Evolutionary conservation across 208 protist species (phyloP).

Genomic region (Leishmania major): DNA sequence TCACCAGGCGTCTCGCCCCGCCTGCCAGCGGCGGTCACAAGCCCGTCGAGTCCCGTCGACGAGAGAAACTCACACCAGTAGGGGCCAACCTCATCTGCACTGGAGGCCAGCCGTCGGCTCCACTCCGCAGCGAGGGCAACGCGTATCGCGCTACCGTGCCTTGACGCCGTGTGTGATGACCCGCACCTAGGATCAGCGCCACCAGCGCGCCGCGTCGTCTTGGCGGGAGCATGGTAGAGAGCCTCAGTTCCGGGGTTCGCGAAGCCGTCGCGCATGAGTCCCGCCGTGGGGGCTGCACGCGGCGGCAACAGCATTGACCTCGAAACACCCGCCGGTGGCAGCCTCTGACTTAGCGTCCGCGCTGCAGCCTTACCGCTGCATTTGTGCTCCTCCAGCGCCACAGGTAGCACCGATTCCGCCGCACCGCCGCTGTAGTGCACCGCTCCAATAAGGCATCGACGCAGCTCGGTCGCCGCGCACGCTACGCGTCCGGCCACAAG

Average conservation of each 20-base stretch:
- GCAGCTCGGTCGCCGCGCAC: slow-evolving; percentile 22
- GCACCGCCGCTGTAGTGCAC: background rate
- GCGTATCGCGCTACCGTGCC: background rate
- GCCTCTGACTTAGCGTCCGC: background rate
- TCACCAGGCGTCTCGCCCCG: background rate
- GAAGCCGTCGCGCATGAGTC: slow-evolving; percentile 27
- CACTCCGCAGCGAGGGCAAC: background rate
- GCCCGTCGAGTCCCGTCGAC: background rate
- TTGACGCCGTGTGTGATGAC: background rate
- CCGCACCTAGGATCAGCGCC: background rate
- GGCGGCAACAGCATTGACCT: background rate
- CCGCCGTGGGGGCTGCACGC: slow-evolving; percentile 2
- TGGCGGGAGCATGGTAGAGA: background rate
- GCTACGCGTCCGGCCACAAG: slow-evolving; percentile 7
- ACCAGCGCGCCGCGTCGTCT: background rate
- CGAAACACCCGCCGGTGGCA: background rate
- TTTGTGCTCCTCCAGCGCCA: slow-evolving; percentile 16
- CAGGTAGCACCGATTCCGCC: background rate
- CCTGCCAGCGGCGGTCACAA: background rate
- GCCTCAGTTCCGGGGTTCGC: slow-evolving; percentile 21
- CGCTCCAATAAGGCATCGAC: slow-evolving; percentile 18
- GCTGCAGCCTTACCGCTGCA: background rate
- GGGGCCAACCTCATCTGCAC: slow-evolving; percentile 10
- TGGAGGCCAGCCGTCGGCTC: slow-evolving; percentile 15
- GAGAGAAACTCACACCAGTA: slow-evolving; percentile 26